Evolutionary conservation across 2,329 filamentous ascomycete species (phyloP).

Genomic region (Colletotrichum chrysophilum): DNA sequence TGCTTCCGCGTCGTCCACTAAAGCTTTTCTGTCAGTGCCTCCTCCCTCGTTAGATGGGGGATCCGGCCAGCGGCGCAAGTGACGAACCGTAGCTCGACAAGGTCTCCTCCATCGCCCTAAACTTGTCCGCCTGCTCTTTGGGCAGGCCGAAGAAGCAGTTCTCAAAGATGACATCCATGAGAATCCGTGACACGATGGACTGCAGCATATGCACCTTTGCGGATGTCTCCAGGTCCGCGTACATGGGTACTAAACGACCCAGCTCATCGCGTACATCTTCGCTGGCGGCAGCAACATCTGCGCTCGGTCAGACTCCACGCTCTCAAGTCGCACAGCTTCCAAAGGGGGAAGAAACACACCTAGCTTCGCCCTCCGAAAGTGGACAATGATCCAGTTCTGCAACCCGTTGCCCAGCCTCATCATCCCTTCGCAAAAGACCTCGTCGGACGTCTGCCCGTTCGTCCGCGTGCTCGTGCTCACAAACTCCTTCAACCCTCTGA

Average conservation of each 20-base stretch:
- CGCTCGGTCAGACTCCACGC: conserved; percentile 2
- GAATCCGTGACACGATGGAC: conserved; percentile 61
- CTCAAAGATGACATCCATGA: conserved; percentile 67
- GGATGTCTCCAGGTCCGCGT: conserved; percentile 55
- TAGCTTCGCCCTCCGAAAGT: conserved; percentile 69
- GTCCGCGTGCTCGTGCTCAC: conserved; percentile 70
- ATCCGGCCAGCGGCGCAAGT: background rate
- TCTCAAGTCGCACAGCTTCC: background rate
- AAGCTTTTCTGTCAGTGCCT: conserved; percentile 9
- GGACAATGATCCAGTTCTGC: conserved; percentile 76
- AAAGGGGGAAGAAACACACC: conserved; percentile 39
- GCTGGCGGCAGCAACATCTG: conserved; percentile 50
- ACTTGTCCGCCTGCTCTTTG: conserved; percentile 53
- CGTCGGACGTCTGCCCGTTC: conserved; percentile 68
- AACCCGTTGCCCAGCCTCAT: conserved; percentile 67
- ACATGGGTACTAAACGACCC: conserved; percentile 60
- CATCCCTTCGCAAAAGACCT: conserved; percentile 68
- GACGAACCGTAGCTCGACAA: conserved; percentile 35
- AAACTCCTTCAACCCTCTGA: conserved; percentile 73
- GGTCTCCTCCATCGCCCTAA: conserved; percentile 54
- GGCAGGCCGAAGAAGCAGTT: conserved; percentile 69
- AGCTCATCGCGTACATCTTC: conserved; percentile 48
- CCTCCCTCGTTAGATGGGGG: background rate
- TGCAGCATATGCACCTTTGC: conserved; percentile 69
- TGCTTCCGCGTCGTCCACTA: conserved; percentile 52